Evolutionary conservation across 108 stramenopile genomes (phyloP).

Genomic region (Cyclotella choctawhatcheeana): DNA sequence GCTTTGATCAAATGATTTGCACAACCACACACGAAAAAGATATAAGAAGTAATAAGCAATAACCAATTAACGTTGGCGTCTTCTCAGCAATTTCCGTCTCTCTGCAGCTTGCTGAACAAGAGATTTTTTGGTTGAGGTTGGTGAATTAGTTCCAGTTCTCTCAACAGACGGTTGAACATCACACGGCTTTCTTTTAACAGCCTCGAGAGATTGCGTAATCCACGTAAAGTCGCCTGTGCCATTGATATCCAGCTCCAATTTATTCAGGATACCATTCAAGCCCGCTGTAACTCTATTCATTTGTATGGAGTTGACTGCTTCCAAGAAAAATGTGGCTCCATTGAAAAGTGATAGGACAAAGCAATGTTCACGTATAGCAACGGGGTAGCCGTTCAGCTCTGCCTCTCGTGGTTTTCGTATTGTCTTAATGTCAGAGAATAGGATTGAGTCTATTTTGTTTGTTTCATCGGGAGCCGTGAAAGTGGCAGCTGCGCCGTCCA

Average conservation of each 20-base stretch:
- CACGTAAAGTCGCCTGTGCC: background rate
- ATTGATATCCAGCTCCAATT: constrained; percentile 2
- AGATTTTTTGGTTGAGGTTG: constrained; percentile 4
- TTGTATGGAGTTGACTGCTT: constrained; percentile 8
- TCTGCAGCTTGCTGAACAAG: constrained; percentile 9
- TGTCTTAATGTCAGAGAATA: background rate
- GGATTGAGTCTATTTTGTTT: constrained; percentile 3
- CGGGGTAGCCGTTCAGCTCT: constrained; percentile 5
- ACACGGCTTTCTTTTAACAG: background rate
- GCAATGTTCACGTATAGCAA: background rate
- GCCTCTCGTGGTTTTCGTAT: constrained; percentile 2
- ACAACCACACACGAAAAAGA: too few species aligned
- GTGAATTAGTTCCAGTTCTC: background rate
- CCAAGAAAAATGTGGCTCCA: constrained; percentile 5
- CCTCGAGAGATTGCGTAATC: background rate
- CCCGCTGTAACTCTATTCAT: constrained; percentile 1
- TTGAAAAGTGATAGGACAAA: constrained; percentile 2
- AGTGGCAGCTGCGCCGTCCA: background rate
- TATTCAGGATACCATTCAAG: background rate
- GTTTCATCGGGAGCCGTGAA: background rate
- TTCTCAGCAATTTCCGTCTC: constrained; percentile 6
- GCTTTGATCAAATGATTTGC: too few species aligned
- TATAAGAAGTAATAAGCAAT: too few species aligned
- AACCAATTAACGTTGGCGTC: background rate
- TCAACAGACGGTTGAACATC: background rate